A percentile compares a stretch with the other conserved stretches of the same genome.
Conservation (phyloP, 129 eudicot species). For the Pseudognaphalium luteoalbum region DNA sequence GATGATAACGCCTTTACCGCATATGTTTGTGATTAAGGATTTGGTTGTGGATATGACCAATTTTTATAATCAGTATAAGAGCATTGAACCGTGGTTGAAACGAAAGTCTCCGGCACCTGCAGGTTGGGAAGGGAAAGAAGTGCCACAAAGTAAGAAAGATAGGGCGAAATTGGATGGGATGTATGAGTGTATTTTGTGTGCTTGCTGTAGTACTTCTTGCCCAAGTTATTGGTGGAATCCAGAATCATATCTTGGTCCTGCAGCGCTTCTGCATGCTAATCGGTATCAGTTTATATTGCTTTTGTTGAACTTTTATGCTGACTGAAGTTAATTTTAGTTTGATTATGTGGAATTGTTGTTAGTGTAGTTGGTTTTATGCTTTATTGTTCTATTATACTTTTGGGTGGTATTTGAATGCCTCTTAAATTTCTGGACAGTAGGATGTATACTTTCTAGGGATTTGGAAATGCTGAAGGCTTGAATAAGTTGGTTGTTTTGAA, state of each 20-base stretch:
- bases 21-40: slow-evolving; percentile 85
- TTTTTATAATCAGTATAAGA: slow-evolving; percentile 33
- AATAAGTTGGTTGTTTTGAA: background rate
- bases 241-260: slow-evolving; percentile 32
- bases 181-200: slow-evolving; percentile 39
- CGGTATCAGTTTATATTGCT: background rate
- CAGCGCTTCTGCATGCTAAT: slow-evolving; percentile 35
- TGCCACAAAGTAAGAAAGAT: slow-evolving; percentile 22
- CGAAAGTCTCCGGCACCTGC: background rate
- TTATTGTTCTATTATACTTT: no score
- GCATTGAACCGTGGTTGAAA: slow-evolving; percentile 7
- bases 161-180: slow-evolving; percentile 36
- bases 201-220: slow-evolving; percentile 36
- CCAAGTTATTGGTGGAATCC: slow-evolving; percentile 44
- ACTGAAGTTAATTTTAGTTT: no score
- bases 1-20: slow-evolving; percentile 72
- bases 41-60: slow-evolving; percentile 89
- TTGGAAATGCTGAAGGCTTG: background rate
- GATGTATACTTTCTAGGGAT: background rate
- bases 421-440: background rate
- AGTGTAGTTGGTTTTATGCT: no score
- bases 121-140: slow-evolving; percentile 1
- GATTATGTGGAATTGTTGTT: background rate
- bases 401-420: no score
- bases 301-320: background rate